Base-by-base conservation (phyloP, 345 rosid species). In the Linum tenue region DNA sequence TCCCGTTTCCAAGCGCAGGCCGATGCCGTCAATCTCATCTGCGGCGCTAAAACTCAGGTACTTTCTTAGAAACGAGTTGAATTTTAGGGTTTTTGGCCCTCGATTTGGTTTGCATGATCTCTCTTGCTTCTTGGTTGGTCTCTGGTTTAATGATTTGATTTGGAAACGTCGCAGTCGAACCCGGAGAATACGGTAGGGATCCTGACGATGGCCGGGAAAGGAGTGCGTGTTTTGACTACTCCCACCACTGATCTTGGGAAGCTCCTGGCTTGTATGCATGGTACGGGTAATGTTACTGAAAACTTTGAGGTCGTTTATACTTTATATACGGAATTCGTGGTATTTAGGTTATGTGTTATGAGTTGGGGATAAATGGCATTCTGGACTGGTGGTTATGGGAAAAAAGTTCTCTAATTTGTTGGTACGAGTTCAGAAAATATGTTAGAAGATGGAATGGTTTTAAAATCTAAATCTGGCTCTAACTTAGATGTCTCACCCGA, bases 101-200 rank as follows among this genome's bases (percentile, higher is more conserved):
- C 31, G 31, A 22, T 22, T 22, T 14, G 7, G 2, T 5, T 60
- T 9, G 11, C 41, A 8, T 15, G n/a, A 40, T 53, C 56, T 41
- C 5, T 55, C 55, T 14, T 7, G 3, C n/a, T 39, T 39, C 6
- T 35, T 4, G 12, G 14, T 11, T 48, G 50, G 10, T 22, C 31
- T 22, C 31, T 22, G 31, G 31, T 22, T 22, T 22, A 22, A 22
- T 22, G 31, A 22, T 22, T 22, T 22, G 31, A 5, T 31, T 48
- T 36, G 16, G 7, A 72, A 60, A 35, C 15, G 35, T 14, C 55
- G 73, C 77, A 89, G 96, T 83, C 90, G 7, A 86, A 89, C 74
- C 96, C 92, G 64, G 92, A 89, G 87, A 89, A 84, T 56, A 86
- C 92, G 0, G 96, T 86, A 10, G 96, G 96, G 67, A 68, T 89